Conservation (phyloP, 805 yeast genomes). For the Cyberlindnera galapagoensis region DNA sequence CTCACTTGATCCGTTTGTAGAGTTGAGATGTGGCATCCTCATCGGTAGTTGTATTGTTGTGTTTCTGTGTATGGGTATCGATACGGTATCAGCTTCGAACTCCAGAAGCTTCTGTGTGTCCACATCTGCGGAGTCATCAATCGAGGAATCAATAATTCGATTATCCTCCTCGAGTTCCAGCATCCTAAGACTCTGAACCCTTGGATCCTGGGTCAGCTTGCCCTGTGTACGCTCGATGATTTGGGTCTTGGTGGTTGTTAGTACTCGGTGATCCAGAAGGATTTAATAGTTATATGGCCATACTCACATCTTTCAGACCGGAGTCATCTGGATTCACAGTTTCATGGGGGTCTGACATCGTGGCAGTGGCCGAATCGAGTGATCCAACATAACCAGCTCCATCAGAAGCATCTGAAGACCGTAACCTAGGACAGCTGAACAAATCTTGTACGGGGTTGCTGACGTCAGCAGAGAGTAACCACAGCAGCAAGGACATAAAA, state of each 20-base stretch:
- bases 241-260: conserved; percentile 18
- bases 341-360: no score
- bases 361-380: no score
- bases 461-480: no score
- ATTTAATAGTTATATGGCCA: neutral
- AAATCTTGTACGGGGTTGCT: no score
- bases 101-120: conserved; percentile 17
- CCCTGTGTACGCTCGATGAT: conserved; percentile 9
- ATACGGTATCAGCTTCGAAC: conserved; percentile 8
- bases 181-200: conserved; percentile 9
- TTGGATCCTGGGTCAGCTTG: conserved; percentile 6
- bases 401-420: no score
- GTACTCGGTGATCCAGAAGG: neutral
- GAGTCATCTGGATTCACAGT: no score
- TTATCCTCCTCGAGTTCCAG: conserved; percentile 19
- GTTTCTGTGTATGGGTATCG: neutral
- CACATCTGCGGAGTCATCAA: conserved; percentile 14
- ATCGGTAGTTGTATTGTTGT: conserved; percentile 1
- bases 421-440: no score
- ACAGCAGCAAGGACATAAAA: no score
- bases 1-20: no score
- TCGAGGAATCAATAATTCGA: conserved; percentile 20
- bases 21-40: neutral
- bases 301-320: conserved; percentile 7
- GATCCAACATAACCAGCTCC: no score